These are phyloP conservation scores for Simmondsia chinensis DNA, from an alignment of 148 eudicot species.

Conservation along the genomic window DNA sequence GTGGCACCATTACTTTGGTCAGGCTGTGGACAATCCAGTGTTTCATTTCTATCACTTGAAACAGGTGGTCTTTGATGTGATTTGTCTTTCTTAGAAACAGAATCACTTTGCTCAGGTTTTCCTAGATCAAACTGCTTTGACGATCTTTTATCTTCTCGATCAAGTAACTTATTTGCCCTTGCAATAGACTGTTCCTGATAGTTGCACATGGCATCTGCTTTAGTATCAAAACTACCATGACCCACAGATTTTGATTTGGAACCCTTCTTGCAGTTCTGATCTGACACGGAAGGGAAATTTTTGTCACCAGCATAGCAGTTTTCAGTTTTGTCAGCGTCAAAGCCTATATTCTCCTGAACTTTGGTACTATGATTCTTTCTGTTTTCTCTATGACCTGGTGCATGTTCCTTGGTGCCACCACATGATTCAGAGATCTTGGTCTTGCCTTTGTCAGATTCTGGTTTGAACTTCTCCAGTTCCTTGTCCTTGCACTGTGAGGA, in stretches of 20 bases:
- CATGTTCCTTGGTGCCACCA: conserved; percentile 18
- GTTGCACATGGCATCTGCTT: conserved; percentile 13
- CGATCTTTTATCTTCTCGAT: conserved; percentile 25
- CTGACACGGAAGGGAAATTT: conserved; percentile 10
- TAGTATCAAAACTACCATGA: conserved; percentile 22
- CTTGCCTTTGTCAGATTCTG: conserved; percentile 33
- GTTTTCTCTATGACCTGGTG: conserved; percentile 29
- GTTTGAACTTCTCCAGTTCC: conserved; percentile 15
- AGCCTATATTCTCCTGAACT: conserved; percentile 29
- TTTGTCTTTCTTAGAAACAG: conserved; percentile 34
- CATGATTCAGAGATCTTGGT: conserved; percentile 31
- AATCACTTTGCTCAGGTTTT: conserved; percentile 23
- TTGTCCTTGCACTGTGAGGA: conserved; percentile 39
- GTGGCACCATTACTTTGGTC: conserved; percentile 27
- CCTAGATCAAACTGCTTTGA: conserved; percentile 30
- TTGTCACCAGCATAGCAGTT: conserved; percentile 16
- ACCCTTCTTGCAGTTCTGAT: conserved; percentile 20
- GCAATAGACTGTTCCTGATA: conserved; percentile 14
- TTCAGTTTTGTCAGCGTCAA: conserved; percentile 21
- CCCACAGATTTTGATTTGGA: conserved; percentile 15
- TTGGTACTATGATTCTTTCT: conserved; percentile 29
- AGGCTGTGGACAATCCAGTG: conserved; percentile 8
- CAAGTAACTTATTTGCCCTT: conserved; percentile 22
- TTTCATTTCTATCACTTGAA: conserved; percentile 33
- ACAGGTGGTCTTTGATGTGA: conserved; percentile 39